Evolutionary conservation across 2,329 filamentous ascomycete genomes (phyloP).

Genomic region (Exutisphaerella laricina): DNA sequence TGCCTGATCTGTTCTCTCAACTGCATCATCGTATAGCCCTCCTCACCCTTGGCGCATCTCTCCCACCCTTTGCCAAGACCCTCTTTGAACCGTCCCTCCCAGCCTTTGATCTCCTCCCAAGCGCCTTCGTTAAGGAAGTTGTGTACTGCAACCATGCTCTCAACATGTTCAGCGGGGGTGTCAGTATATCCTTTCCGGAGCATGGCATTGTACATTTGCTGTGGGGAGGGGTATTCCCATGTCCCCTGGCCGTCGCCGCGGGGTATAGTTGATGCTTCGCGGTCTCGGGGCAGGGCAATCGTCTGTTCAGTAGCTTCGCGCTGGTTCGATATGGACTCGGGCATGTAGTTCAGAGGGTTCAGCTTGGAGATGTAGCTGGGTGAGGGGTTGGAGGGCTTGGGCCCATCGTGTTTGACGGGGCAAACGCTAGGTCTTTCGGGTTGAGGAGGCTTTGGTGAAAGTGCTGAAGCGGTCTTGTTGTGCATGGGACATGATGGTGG

Average conservation of each 20-base stretch:
- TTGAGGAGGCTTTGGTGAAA: slow-evolving; percentile 24
- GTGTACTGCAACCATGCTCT: slow-evolving; percentile 95
- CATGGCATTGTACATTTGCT: slow-evolving; percentile 99
- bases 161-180: slow-evolving; percentile 86
- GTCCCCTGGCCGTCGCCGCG: slow-evolving; percentile 67
- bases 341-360: slow-evolving; percentile 94
- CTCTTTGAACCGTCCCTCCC: slow-evolving; percentile 78
- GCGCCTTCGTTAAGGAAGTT: slow-evolving; percentile 98
- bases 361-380: slow-evolving; percentile 58
- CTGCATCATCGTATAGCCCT: slow-evolving; percentile 27
- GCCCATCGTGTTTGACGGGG: slow-evolving; percentile 42
- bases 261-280: slow-evolving; percentile 87
- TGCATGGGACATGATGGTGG: slow-evolving; percentile 69
- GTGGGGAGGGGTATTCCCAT: slow-evolving; percentile 97
- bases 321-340: slow-evolving; percentile 73
- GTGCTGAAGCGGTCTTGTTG: slow-evolving; percentile 37
- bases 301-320: slow-evolving; percentile 64
- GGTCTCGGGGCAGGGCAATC: slow-evolving; percentile 66
- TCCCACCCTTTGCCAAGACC: slow-evolving; percentile 55
- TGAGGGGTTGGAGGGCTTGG: slow-evolving; percentile 26
- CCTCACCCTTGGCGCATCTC: slow-evolving; percentile 31
- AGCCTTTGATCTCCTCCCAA: slow-evolving; percentile 89
- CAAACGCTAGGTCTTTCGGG: slow-evolving; percentile 44
- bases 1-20: slow-evolving; percentile 24
- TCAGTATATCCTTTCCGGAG: slow-evolving; percentile 93